Base-by-base conservation (phyloP, 2,329 filamentous ascomycete genomes). In the Saccharata proteae region DNA sequence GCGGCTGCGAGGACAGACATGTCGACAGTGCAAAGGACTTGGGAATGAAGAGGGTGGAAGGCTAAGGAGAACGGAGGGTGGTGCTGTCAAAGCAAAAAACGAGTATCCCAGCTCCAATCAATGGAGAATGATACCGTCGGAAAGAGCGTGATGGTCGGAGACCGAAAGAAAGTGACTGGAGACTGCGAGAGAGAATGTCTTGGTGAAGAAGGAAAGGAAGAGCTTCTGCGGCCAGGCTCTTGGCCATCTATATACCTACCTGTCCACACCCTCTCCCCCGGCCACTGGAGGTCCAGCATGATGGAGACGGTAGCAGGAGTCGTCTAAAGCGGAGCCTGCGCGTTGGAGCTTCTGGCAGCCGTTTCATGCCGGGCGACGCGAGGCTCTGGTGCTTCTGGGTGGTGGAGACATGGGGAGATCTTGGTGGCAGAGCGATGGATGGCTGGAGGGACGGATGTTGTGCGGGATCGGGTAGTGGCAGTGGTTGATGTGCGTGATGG, bases 1-100 rank as follows among this genome's bases (percentile, higher is more conserved):
- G 44, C 37, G 31, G 40, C 41, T 38, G 52, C 46, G 21, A 51
- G 43, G 26, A 47, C 42, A 43, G 47, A 44, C 48, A 52, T 51
- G 35, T 34, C 47, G 43, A 36, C 16, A 32, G 34, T 36, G 32
- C 23, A 24, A 22, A 43, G 34, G 25, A 28, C 33, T 28, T 29
- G 30, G 16, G 10, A 20, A 20, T 38, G 38, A 35, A 36, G 28
- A 25, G 26, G 30, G 36, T 16, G 15, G 25, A 28, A 14, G 28
- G 30, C 30, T 35, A 28, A 34, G 33, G 38, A 16, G 26, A 35
- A 31, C 37, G 44, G 48, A 46, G 36, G 14, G 6, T 22, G 11
- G 24, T 27, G 33, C 33, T 35, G 23, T 35, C 33, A 35, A 35
- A 35, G 33, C 33, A 21, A 24, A 19, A 35, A 27, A 31, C n/a